These are phyloP conservation scores for Rhodotorula toruloides DNA, from an alignment of 768 basidiomycete genomes.

Conservation along the genomic window DNA sequence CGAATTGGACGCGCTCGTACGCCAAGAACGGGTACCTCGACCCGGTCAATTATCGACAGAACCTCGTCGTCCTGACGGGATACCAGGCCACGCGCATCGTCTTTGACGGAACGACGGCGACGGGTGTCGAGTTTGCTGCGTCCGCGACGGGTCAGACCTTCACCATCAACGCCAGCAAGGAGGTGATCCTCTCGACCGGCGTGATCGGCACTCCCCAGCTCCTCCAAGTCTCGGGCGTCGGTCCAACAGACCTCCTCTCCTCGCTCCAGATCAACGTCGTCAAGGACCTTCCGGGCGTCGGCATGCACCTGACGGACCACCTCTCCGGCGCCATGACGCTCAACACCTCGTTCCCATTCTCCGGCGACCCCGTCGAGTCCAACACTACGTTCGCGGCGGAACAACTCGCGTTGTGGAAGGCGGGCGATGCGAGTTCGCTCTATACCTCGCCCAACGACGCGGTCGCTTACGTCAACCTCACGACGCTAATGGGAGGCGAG, in stretches of 20 bases:
- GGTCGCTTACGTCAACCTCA: constrained; percentile 58
- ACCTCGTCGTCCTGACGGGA: constrained; percentile 51
- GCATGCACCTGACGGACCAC: constrained; percentile 48
- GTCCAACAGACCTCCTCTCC: constrained; percentile 46
- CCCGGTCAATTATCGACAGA: constrained; percentile 42
- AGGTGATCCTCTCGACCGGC: constrained; percentile 50
- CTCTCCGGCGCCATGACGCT: constrained; percentile 34
- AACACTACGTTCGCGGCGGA: constrained; percentile 34
- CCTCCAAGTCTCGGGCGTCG: constrained; percentile 52
- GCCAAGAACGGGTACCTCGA: constrained; percentile 49
- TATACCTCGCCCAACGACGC: constrained; percentile 61
- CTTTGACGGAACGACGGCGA: constrained; percentile 47
- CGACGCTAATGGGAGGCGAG: constrained; percentile 52
- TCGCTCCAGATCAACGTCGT: constrained; percentile 45
- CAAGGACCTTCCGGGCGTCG: constrained; percentile 52
- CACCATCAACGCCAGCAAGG: constrained; percentile 48
- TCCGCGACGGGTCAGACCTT: constrained; percentile 31
- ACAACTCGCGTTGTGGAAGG: constrained; percentile 37
- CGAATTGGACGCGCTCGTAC: constrained; percentile 47
- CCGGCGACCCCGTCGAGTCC: constrained; percentile 34
- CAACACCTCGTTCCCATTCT: constrained; percentile 28
- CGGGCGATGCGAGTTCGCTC: constrained; percentile 31
- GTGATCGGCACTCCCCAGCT: constrained; percentile 46
- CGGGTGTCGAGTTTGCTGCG: constrained; percentile 48
- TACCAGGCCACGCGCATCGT: constrained; percentile 49